Evolutionary conservation across 768 basidiomycete genomes (phyloP).

Genomic region (Suillus clintonianus): DNA sequence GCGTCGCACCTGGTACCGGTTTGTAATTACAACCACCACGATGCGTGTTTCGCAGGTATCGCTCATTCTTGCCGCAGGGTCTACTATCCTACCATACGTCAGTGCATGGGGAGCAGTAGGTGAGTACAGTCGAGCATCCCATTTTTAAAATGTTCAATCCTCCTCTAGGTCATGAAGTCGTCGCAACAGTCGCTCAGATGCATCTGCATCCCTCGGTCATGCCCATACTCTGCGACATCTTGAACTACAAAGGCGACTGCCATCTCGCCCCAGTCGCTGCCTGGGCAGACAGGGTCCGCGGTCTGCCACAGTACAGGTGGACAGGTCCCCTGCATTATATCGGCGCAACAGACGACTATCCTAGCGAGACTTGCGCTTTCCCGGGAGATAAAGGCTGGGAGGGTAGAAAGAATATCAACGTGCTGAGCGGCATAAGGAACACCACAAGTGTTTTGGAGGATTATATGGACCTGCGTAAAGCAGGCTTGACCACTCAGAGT

Average conservation of each 20-base stretch:
- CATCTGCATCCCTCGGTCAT: slow-evolving; percentile 77
- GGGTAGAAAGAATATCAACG: slow-evolving; percentile 56
- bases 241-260: slow-evolving; percentile 58
- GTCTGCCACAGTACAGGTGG: slow-evolving; percentile 58
- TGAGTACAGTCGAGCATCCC: slow-evolving; percentile 13
- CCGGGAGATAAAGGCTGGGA: slow-evolving; percentile 78
- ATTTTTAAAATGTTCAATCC: not conserved
- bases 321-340: slow-evolving; percentile 78
- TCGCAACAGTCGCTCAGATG: slow-evolving; percentile 93
- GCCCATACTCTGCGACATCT: slow-evolving; percentile 67
- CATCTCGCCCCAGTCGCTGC: slow-evolving; percentile 81
- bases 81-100: slow-evolving; percentile 24
- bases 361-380: slow-evolving; percentile 73
- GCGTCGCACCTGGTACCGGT: not conserved
- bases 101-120: slow-evolving; percentile 45
- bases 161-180: slow-evolving; percentile 78
- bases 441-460: slow-evolving; percentile 63
- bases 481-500: not conserved
- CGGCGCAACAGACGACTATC: slow-evolving; percentile 74
- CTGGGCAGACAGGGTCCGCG: slow-evolving; percentile 83
- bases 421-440: slow-evolving; percentile 79
- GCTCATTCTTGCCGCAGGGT: slow-evolving; percentile 14
- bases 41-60: slow-evolving; percentile 21
- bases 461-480: slow-evolving; percentile 35
- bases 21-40: slow-evolving; percentile 11